Evolutionary conservation across 2,329 filamentous ascomycete genomes (phyloP).

Genomic region (Colletotrichum lini): DNA sequence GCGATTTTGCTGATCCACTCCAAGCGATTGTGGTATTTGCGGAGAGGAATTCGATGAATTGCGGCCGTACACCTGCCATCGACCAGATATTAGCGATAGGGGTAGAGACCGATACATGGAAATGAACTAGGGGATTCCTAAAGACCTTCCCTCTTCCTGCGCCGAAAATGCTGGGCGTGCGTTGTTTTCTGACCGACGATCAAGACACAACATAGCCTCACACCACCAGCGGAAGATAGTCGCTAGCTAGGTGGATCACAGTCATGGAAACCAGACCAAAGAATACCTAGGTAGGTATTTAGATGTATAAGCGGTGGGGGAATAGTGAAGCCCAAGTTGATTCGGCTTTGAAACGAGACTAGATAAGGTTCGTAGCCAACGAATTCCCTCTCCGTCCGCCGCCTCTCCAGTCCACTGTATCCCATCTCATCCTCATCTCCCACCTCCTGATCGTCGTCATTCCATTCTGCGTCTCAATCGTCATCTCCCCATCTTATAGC

Average conservation of each 20-base stretch:
- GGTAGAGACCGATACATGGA: no score
- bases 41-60: background rate
- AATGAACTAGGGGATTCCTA: background rate
- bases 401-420: background rate
- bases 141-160: background rate
- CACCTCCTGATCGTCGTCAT: background rate
- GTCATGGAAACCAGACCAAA: no score
- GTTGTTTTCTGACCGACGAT: background rate
- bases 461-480: conserved; percentile 16
- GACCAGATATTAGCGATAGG: background rate
- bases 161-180: no score
- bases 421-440: background rate
- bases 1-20: background rate
- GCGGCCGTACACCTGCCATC: background rate
- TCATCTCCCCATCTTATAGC: conserved; percentile 27
- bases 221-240: no score
- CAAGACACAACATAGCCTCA: background rate
- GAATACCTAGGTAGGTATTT: no score
- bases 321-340: conserved; percentile 33
- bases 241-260: no score
- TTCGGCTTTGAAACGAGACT: conserved; percentile 33
- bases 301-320: background rate
- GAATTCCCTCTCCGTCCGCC: background rate
- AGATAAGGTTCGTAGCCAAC: background rate
- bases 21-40: background rate